Conservation (phyloP, 2,329 filamentous ascomycete species). For the Ophiostoma ips region DNA sequence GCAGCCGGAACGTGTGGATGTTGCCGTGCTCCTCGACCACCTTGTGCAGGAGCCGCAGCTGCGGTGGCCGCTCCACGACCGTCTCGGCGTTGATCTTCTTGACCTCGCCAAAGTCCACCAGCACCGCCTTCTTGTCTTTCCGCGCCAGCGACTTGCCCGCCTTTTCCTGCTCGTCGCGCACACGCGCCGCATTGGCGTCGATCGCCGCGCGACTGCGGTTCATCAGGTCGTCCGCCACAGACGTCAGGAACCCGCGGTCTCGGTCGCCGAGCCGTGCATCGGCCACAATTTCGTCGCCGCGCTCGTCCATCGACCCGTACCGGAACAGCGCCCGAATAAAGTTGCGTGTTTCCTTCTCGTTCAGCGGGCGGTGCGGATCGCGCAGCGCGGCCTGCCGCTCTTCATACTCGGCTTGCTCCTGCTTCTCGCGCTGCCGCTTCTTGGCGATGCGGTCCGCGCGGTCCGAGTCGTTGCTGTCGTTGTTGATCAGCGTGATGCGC, state of each 20-base stretch:
- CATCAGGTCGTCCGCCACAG: conserved; percentile 63
- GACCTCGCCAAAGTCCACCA: conserved; percentile 87
- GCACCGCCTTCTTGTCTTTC: conserved; percentile 92
- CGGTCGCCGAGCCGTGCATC: conserved; percentile 76
- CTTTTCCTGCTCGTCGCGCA: conserved; percentile 71
- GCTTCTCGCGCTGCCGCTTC: conserved; percentile 50
- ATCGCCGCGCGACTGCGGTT: conserved; percentile 42
- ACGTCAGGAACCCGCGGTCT: conserved; percentile 65
- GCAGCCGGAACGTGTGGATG: conserved; percentile 67
- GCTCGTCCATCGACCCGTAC: conserved; percentile 81
- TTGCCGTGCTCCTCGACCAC: conserved; percentile 55
- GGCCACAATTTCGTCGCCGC: conserved; percentile 71
- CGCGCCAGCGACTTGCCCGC: conserved; percentile 75
- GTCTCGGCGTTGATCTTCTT: conserved; percentile 96
- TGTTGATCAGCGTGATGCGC: conserved; percentile 24
- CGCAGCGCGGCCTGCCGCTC: conserved; percentile 58
- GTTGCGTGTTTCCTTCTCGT: conserved; percentile 84
- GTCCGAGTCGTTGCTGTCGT: conserved; percentile 33
- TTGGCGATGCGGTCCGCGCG: conserved; percentile 50
- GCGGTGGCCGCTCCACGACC: conserved; percentile 76
- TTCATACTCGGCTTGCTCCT: conserved; percentile 60
- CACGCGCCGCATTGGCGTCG: conserved; percentile 52
- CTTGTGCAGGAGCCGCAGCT: conserved; percentile 71
- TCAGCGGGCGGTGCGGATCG: conserved; percentile 80
- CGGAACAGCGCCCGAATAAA: conserved; percentile 82